phyloP scores from a whole-genome alignment of 257 asterid species.

The Salvia miltiorrhiza region DNA sequence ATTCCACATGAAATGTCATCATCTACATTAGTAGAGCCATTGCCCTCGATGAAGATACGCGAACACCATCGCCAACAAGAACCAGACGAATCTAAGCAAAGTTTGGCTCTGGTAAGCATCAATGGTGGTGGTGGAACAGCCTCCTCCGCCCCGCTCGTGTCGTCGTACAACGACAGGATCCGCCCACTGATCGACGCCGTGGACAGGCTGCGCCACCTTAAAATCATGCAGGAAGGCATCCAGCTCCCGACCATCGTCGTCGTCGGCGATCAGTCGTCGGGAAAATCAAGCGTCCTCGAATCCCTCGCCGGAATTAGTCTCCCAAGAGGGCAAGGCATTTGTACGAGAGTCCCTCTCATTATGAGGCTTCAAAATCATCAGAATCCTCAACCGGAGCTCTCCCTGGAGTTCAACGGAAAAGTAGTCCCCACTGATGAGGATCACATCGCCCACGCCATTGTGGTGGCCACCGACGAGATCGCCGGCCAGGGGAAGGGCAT shows the following conservation, averaged over 20 bases:
- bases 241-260: constrained; percentile 47
- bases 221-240: constrained; percentile 41
- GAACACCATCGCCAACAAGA: too few species aligned
- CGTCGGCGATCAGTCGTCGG: constrained; percentile 44
- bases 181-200: constrained; percentile 31
- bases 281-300: constrained; percentile 45
- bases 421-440: constrained; percentile 17
- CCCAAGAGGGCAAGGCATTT: constrained; percentile 38
- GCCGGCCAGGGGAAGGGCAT: constrained; percentile 36
- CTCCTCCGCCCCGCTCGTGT: constrained; percentile 27
- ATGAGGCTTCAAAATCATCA: too few species aligned
- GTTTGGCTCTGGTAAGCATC: neutral
- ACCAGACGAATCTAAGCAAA: neutral
- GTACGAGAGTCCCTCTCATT: constrained; percentile 40
- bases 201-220: constrained; percentile 37
- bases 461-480: constrained; percentile 18
- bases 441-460: too few species aligned
- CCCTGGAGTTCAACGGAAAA: constrained; percentile 18
- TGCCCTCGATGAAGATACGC: too few species aligned
- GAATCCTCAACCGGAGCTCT: neutral
- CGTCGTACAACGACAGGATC: constrained; percentile 29
- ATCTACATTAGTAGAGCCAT: too few species aligned
- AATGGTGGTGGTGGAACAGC: neutral
- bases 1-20: too few species aligned
- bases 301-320: constrained; percentile 50